Conservation (phyloP, 2,329 filamentous ascomycete genomes). For the Colletotrichum tropicale region DNA sequence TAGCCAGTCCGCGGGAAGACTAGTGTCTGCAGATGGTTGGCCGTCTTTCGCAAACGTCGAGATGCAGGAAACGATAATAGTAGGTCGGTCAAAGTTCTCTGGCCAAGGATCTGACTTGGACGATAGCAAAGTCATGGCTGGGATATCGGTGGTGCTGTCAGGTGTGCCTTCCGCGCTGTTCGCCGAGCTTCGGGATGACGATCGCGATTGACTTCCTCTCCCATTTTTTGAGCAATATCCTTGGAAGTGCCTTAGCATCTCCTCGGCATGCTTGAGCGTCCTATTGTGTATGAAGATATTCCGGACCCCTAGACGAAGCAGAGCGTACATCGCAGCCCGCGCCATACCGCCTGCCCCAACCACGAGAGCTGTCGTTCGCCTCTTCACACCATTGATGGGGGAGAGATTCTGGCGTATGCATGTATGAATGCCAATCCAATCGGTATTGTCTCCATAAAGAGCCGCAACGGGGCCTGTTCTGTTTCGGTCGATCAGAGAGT, state of each 20-base stretch:
- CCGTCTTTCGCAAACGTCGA: conserved; percentile 70
- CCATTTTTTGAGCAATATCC: conserved; percentile 44
- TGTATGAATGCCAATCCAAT: conserved; percentile 79
- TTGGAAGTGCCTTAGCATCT: conserved; percentile 72
- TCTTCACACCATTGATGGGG: conserved; percentile 68
- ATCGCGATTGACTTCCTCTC: conserved; percentile 37
- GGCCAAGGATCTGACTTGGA: conserved; percentile 69
- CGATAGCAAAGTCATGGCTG: conserved; percentile 52
- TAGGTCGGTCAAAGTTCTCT: conserved; percentile 63
- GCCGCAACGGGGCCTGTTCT: conserved; percentile 69
- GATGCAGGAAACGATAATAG: conserved; percentile 78
- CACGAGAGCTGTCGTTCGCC: conserved; percentile 59
- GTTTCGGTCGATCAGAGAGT: conserved; percentile 60
- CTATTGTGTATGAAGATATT: conserved; percentile 79
- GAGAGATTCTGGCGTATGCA: conserved; percentile 75
- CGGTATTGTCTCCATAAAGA: conserved; percentile 80
- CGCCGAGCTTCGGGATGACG: not conserved
- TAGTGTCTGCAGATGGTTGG: conserved; percentile 70
- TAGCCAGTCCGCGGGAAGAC: conserved; percentile 72
- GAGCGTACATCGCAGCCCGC: conserved; percentile 75
- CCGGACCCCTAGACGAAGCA: conserved; percentile 77
- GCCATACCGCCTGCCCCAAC: conserved; percentile 78
- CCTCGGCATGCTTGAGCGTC: conserved; percentile 67
- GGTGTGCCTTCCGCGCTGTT: not conserved
- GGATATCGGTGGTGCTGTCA: conserved; percentile 10